Percentiles rank a stretch among this genome's conserved stretches.
Conservation (phyloP, 2,329 filamentous ascomycete genomes). For the Microascus cirrosus region DNA sequence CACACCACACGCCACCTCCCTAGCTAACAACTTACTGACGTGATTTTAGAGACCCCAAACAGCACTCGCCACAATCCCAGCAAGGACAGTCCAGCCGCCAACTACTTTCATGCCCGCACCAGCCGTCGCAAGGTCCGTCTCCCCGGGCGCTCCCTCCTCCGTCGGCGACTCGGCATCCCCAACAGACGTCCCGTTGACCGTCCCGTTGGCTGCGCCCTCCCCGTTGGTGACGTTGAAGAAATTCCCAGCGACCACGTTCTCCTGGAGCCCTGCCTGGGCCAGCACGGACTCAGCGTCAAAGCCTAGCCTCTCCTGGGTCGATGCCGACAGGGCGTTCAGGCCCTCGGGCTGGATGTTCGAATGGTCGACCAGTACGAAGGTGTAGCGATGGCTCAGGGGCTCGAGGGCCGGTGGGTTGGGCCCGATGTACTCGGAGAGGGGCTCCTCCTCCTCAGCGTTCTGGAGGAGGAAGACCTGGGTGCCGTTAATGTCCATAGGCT, state of each 20-base stretch:
- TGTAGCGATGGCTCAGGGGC: conserved; percentile 27
- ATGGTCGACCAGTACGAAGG: conserved; percentile 26
- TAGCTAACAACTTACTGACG: not conserved
- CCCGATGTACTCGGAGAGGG: conserved; percentile 20
- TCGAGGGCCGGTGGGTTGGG: conserved; percentile 24
- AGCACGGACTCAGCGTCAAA: conserved; percentile 21
- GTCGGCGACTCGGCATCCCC: too few species aligned
- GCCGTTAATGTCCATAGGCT: conserved; percentile 9
- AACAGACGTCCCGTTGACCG: not conserved
- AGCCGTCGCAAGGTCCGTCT: not conserved
- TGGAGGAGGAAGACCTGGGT: conserved; percentile 18
- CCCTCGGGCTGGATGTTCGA: conserved; percentile 13
- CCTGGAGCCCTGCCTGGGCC: conserved; percentile 16
- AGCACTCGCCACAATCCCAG: not conserved
- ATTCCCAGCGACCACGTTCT: conserved; percentile 21
- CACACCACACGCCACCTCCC: not conserved
- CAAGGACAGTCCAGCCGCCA: not conserved
- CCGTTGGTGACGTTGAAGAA: conserved; percentile 26
- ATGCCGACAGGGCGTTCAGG: conserved; percentile 14
- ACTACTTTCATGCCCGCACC: not conserved
- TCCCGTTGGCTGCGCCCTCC: conserved; percentile 5
- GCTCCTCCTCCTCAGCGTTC: conserved; percentile 14
- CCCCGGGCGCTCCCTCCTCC: not conserved
- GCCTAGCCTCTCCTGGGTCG: conserved; percentile 17
- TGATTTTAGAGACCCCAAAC: not conserved